Conservation (phyloP, 495 filamentous ascomycete genomes). For the Letharia columbiana region DNA sequence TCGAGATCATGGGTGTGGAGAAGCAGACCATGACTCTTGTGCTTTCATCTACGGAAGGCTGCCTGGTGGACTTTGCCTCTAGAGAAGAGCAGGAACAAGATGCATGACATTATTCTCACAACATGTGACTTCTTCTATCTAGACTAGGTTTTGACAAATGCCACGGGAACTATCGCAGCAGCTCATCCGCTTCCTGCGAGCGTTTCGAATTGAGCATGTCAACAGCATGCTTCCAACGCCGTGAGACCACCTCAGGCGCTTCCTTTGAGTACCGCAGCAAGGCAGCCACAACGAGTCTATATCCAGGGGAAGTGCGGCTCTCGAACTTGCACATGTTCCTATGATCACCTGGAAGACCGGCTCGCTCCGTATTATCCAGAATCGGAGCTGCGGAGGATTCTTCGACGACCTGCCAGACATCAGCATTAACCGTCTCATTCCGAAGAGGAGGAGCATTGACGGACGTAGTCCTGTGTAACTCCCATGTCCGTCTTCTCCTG, state of each 20-base stretch:
- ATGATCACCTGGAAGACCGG: conserved; percentile 20
- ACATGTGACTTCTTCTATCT: background rate
- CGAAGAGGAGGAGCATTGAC: background rate
- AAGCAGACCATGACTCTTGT: conserved; percentile 20
- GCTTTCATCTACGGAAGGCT: conserved; percentile 14
- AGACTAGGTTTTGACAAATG: background rate
- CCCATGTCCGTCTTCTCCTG: conserved; percentile 27
- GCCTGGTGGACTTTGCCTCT: conserved; percentile 4
- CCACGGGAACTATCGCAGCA: background rate
- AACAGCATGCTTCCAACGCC: conserved; percentile 14
- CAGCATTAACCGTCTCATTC: background rate
- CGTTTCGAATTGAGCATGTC: conserved; percentile 10
- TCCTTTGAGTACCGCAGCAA: conserved; percentile 16
- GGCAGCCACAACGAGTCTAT: conserved; percentile 18
- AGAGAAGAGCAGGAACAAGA: conserved; percentile 1
- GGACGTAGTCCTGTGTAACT: conserved; percentile 15
- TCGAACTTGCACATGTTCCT: conserved; percentile 27
- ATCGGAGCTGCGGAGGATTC: conserved; percentile 21
- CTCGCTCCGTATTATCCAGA: conserved; percentile 21
- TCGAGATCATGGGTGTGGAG: conserved; percentile 18
- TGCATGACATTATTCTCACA: background rate
- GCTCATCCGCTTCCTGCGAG: conserved; percentile 3
- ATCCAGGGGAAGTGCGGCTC: conserved; percentile 36
- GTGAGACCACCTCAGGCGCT: conserved; percentile 16
- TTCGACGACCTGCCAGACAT: conserved; percentile 17